Conservation (phyloP, 768 basidiomycete genomes). For the Tulasnella sp. region DNA sequence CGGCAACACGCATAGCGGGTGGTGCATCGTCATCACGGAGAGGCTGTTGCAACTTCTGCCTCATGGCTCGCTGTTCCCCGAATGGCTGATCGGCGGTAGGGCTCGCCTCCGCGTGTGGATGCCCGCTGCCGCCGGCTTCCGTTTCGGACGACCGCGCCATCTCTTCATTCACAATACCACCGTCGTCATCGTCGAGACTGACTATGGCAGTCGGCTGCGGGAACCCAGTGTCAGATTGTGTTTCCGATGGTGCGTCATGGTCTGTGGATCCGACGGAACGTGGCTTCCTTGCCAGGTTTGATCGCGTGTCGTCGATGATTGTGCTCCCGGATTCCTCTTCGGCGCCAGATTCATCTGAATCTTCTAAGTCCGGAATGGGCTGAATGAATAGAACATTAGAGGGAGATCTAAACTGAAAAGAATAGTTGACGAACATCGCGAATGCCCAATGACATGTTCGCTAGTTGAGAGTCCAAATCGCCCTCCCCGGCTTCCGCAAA, state of each 20-base stretch:
- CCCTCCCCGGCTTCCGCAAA: constrained; percentile 46
- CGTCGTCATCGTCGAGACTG: not conserved
- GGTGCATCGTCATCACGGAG: not conserved
- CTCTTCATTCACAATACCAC: not conserved
- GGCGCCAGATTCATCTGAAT: constrained; percentile 22
- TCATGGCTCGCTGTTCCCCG: not conserved
- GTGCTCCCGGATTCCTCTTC: constrained; percentile 18
- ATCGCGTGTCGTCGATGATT: not conserved
- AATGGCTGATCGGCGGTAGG: too few species aligned
- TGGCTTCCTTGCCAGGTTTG: too few species aligned
- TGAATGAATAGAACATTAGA: not conserved
- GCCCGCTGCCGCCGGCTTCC: not conserved
- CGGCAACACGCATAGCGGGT: not conserved
- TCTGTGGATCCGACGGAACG: not conserved
- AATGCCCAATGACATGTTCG: too few species aligned
- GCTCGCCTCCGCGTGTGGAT: too few species aligned
- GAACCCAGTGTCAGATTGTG: constrained; percentile 5
- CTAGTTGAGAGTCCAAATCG: not conserved
- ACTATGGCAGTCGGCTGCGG: not conserved
- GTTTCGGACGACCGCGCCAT: not conserved
- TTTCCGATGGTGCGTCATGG: constrained; percentile 2
- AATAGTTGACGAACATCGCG: too few species aligned
- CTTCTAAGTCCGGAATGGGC: constrained; percentile 10
- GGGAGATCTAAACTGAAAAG: not conserved
- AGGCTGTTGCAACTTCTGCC: not conserved